These are phyloP conservation scores for Xylaria sp. DNA, from an alignment of 2,329 filamentous ascomycete genomes.

Conservation along the genomic window DNA sequence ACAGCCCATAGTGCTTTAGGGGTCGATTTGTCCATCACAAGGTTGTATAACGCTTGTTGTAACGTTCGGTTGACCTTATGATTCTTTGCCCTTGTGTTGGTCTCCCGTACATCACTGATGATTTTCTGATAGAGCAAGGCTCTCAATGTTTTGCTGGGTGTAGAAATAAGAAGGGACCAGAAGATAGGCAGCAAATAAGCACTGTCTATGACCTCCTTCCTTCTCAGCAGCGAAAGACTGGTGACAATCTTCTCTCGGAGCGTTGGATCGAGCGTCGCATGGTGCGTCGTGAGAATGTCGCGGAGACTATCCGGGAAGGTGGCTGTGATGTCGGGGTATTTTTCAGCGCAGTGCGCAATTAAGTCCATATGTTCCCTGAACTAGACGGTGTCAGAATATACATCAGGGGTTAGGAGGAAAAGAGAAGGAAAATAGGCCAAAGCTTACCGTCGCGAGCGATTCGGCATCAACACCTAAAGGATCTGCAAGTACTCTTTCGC, in stretches of 20 bases:
- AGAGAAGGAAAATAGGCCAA: background rate
- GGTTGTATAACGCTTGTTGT: slow-evolving; percentile 91
- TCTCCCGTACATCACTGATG: slow-evolving; percentile 85
- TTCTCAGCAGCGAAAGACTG: slow-evolving; percentile 84
- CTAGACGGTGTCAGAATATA: slow-evolving; percentile 26
- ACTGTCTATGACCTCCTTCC: slow-evolving; percentile 93
- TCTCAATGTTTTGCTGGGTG: slow-evolving; percentile 88
- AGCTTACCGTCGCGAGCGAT: slow-evolving; percentile 73
- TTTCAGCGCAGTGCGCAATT: slow-evolving; percentile 91
- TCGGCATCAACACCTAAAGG: slow-evolving; percentile 81
- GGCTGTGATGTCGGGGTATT: slow-evolving; percentile 83
- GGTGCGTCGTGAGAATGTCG: slow-evolving; percentile 81
- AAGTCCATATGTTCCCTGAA: slow-evolving; percentile 94
- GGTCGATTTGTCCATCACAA: slow-evolving; percentile 86
- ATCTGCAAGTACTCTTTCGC: slow-evolving; percentile 89
- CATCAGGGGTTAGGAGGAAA: background rate
- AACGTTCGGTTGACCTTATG: slow-evolving; percentile 93
- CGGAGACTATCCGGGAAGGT: slow-evolving; percentile 85
- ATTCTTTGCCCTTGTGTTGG: slow-evolving; percentile 88
- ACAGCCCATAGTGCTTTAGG: slow-evolving; percentile 94
- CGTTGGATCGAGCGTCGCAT: slow-evolving; percentile 83
- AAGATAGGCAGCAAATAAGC: slow-evolving; percentile 84
- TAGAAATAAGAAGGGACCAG: slow-evolving; percentile 94
- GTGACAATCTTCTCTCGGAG: slow-evolving; percentile 94
- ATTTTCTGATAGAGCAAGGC: slow-evolving; percentile 86